Evolutionary conservation across 768 basidiomycete species (phyloP).

Genomic region (Lentinula boryana): DNA sequence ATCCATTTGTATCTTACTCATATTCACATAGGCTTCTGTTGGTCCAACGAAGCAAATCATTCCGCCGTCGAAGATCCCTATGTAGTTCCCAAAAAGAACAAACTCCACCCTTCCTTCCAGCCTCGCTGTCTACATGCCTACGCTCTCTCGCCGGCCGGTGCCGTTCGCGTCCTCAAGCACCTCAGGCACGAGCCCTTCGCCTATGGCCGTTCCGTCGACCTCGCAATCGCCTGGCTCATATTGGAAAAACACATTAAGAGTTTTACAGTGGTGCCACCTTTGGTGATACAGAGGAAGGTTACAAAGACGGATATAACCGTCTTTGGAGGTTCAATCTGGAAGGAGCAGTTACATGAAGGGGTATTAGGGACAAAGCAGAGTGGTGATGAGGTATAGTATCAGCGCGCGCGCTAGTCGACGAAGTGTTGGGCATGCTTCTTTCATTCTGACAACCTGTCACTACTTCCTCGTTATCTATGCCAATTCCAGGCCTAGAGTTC

Average conservation of each 20-base stretch:
- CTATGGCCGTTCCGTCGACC: constrained; percentile 47
- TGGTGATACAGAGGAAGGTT: constrained; percentile 40
- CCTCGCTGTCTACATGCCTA: constrained; percentile 50
- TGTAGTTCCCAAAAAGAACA: constrained; percentile 4
- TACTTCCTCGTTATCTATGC: too few species aligned
- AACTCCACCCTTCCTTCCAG: constrained; percentile 34
- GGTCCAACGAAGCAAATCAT: constrained; percentile 40
- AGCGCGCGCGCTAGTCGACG: too few species aligned
- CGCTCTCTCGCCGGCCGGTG: constrained; percentile 34
- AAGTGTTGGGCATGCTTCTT: too few species aligned
- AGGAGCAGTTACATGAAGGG: constrained; percentile 29
- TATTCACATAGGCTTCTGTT: constrained; percentile 38
- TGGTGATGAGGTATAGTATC: constrained; percentile 3
- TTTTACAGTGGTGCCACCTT: constrained; percentile 40
- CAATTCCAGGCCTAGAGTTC: too few species aligned
- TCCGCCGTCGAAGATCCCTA: constrained; percentile 19
- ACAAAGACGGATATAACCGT: constrained; percentile 31
- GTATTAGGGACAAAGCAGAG: constrained; percentile 20
- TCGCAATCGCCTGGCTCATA: constrained; percentile 43
- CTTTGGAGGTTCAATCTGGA: constrained; percentile 35
- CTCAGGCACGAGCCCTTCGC: constrained; percentile 40
- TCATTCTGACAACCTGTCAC: too few species aligned
- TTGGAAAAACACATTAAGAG: constrained; percentile 31
- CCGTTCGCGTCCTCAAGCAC: constrained; percentile 31
- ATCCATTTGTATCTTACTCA: background rate